phyloP scores from a whole-genome alignment of 1,284 basidiomycete genomes.

The Clitocybe nebularis region DNA sequence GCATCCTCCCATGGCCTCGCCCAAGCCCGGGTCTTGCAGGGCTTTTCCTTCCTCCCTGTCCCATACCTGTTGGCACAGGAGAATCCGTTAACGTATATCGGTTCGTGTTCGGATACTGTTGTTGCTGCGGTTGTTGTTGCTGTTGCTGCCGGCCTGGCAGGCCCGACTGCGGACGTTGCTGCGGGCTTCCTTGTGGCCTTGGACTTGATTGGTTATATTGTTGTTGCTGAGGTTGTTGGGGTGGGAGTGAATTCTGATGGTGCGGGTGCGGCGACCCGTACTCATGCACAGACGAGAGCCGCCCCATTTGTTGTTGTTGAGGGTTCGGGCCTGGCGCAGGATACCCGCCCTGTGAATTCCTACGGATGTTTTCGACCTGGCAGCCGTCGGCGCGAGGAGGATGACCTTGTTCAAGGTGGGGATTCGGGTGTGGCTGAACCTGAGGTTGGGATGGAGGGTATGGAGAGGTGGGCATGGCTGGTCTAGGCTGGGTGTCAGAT shows the following conservation, averaged over 20 bases:
- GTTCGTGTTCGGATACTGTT: conserved; percentile 23
- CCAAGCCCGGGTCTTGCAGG: conserved; percentile 15
- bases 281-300: not conserved
- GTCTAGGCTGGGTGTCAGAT: conserved; percentile 41
- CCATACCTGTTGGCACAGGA: conserved; percentile 6
- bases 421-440: not conserved
- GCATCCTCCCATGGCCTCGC: conserved; percentile 8
- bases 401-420: not conserved
- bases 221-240: conserved; percentile 4
- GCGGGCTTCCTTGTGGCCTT: too few relatives aligned
- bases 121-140: conserved; percentile 10
- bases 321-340: not conserved
- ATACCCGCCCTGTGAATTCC: not conserved
- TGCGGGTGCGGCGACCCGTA: not conserved
- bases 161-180: conserved; percentile 3
- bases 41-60: conserved; percentile 13
- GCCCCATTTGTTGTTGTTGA: not conserved
- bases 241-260: not conserved
- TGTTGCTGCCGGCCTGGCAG: conserved; percentile 8
- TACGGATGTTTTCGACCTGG: not conserved
- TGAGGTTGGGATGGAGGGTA: conserved; percentile 1
- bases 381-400: not conserved
- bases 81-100: conserved; percentile 37
- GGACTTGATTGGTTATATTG: too few relatives aligned
- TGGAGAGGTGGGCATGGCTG: not conserved